These are phyloP conservation scores for Plectosphaerella sp. DNA, from an alignment of 2,329 filamentous ascomycete genomes.

Conservation along the genomic window DNA sequence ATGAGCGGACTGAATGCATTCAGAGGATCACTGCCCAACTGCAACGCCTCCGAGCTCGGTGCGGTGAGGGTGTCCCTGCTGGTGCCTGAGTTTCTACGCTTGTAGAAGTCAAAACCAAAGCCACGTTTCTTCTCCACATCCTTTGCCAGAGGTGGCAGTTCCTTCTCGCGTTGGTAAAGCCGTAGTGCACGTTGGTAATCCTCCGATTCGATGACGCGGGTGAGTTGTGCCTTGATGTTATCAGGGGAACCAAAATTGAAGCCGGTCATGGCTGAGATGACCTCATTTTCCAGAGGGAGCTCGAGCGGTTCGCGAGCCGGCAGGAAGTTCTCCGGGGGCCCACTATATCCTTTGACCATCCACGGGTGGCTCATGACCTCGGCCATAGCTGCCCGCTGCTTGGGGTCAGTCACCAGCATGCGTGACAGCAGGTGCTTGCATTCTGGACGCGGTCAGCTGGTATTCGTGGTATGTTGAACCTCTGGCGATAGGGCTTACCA, in stretches of 20 bases:
- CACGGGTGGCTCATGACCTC: constrained; percentile 95
- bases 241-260: constrained; percentile 94
- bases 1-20: constrained; percentile 91
- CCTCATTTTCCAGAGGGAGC: constrained; percentile 74
- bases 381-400: constrained; percentile 75
- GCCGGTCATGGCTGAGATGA: constrained; percentile 91
- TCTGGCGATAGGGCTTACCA: constrained; percentile 54
- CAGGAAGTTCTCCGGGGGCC: constrained; percentile 83
- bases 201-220: constrained; percentile 83
- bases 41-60: constrained; percentile 81
- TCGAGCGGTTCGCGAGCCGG: constrained; percentile 80
- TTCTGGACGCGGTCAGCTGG: constrained; percentile 55
- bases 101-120: constrained; percentile 94
- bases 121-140: constrained; percentile 80
- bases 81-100: constrained; percentile 80
- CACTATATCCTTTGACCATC: constrained; percentile 89
- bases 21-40: constrained; percentile 77
- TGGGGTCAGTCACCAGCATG: constrained; percentile 94
- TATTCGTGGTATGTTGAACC: not conserved
- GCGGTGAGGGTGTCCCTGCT: constrained; percentile 83
- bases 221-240: constrained; percentile 75
- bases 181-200: constrained; percentile 88
- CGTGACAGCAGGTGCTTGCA: constrained; percentile 88
- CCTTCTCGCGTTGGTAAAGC: constrained; percentile 63
- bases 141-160: constrained; percentile 49